phyloP scores from a whole-genome alignment of 192 early-diverging fungal genomes.

The Podila epicladia region DNA sequence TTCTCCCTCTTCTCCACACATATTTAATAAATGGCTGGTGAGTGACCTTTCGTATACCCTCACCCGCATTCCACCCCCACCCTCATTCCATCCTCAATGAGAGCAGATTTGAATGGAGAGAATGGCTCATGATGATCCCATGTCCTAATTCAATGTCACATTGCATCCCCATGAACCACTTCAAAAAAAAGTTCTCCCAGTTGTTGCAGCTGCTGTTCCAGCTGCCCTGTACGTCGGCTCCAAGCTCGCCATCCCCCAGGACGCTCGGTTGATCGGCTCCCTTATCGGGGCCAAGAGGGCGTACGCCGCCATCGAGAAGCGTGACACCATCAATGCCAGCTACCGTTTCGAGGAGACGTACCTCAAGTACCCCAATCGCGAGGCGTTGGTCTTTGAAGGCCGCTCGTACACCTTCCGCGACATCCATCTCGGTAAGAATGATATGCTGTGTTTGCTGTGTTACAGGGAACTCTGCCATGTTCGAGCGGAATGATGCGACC shows the following conservation, averaged over 20 bases:
- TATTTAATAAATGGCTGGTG: too few relatives aligned
- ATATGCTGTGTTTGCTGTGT: too few relatives aligned
- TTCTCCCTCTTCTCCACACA: too few relatives aligned
- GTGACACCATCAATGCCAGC: conserved; percentile 48
- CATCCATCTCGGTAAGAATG: conserved; percentile 52
- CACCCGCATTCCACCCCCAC: too few relatives aligned
- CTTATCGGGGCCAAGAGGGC: conserved; percentile 20
- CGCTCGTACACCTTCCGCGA: conserved; percentile 56
- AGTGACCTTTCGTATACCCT: too few relatives aligned
- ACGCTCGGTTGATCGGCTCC: conserved; percentile 35
- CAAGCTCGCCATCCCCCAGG: conserved; percentile 46
- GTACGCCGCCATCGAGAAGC: conserved; percentile 32
- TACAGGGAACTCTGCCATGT: not conserved
- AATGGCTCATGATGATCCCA: too few relatives aligned
- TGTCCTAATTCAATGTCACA: not conserved
- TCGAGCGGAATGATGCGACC: not conserved
- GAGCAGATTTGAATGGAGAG: too few relatives aligned
- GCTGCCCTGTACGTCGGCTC: conserved; percentile 59
- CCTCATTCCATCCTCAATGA: too few relatives aligned
- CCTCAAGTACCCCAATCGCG: conserved; percentile 42
- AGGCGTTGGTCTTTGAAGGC: conserved; percentile 59
- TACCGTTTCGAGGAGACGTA: conserved; percentile 56
- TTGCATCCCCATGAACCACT: not conserved
- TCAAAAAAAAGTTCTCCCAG: conserved; percentile 16
- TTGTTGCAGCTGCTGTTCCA: conserved; percentile 46